phyloP scores from a whole-genome alignment of 176 grass and related monocot genomes.

The Aegilops speltoides region DNA sequence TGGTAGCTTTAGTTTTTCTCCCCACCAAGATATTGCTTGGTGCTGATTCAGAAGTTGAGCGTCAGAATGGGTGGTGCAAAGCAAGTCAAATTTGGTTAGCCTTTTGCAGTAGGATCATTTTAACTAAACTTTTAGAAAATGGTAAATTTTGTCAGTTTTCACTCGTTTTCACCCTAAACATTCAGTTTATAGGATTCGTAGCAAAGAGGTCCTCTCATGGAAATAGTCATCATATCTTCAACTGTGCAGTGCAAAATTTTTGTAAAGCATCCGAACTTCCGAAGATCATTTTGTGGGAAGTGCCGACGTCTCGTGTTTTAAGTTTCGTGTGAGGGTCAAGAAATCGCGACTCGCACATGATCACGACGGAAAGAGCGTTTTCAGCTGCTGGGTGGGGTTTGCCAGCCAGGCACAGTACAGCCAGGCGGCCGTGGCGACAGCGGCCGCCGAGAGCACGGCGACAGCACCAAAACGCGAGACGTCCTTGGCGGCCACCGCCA shows the following conservation, averaged over 20 bases:
- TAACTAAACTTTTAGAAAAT: no score
- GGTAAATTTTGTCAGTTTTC: no score
- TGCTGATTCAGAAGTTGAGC: no score
- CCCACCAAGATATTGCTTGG: no score
- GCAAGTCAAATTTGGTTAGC: no score
- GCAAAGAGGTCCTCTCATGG: neutral
- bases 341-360: neutral
- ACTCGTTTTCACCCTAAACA: neutral
- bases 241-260: neutral
- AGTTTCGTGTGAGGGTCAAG: no score
- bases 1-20: no score
- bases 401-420: constrained; percentile 52
- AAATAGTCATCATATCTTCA: neutral
- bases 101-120: no score
- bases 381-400: constrained; percentile 7
- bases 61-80: no score
- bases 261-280: neutral
- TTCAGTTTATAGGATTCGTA: neutral
- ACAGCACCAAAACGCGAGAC: constrained; percentile 35
- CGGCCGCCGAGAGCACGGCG: constrained; percentile 40
- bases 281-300: no score
- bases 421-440: constrained; percentile 37
- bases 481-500: constrained; percentile 40
- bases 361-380: constrained; percentile 6
- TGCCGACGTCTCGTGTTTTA: no score